These are phyloP conservation scores for Aquilaria yunnanensis DNA, from an alignment of 345 rosid species.

Conservation along the genomic window DNA sequence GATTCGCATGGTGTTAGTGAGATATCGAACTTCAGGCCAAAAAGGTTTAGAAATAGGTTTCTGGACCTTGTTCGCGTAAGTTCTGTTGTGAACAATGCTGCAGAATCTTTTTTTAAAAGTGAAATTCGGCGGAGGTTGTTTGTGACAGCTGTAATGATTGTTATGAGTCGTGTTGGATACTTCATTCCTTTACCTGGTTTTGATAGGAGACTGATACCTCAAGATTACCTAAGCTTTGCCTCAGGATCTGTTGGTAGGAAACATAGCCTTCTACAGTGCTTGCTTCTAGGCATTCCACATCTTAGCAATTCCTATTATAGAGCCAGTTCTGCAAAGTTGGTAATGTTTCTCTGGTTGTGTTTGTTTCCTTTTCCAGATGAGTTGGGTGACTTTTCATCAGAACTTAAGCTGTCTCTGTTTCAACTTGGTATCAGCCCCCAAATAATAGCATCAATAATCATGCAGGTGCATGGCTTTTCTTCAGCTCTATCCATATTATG, in stretches of 20 bases:
- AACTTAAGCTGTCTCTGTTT: slow-evolving; percentile 81
- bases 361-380: slow-evolving; percentile 52
- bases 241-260: slow-evolving; percentile 85
- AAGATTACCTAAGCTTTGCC: slow-evolving; percentile 85
- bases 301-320: not conserved
- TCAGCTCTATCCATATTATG: not conserved
- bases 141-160: slow-evolving; percentile 61
- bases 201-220: slow-evolving; percentile 78
- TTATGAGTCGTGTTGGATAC: slow-evolving; percentile 82
- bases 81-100: slow-evolving; percentile 66
- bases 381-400: slow-evolving; percentile 70
- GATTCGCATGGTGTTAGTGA: slow-evolving; percentile 17
- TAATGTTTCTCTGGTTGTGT: slow-evolving; percentile 6
- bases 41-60: slow-evolving; percentile 66
- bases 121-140: slow-evolving; percentile 85
- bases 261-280: not conserved
- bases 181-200: slow-evolving; percentile 92
- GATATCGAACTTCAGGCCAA: slow-evolving; percentile 26
- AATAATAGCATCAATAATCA: slow-evolving; percentile 76
- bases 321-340: not conserved
- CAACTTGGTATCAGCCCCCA: slow-evolving; percentile 98
- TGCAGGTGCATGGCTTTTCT: slow-evolving; percentile 58
- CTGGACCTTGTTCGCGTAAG: slow-evolving; percentile 60
- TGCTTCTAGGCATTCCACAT: not conserved
- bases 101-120: slow-evolving; percentile 84